These are phyloP conservation scores for Arthrobotrys sinensis DNA, from an alignment of 2,329 filamentous ascomycete species.

Conservation along the genomic window DNA sequence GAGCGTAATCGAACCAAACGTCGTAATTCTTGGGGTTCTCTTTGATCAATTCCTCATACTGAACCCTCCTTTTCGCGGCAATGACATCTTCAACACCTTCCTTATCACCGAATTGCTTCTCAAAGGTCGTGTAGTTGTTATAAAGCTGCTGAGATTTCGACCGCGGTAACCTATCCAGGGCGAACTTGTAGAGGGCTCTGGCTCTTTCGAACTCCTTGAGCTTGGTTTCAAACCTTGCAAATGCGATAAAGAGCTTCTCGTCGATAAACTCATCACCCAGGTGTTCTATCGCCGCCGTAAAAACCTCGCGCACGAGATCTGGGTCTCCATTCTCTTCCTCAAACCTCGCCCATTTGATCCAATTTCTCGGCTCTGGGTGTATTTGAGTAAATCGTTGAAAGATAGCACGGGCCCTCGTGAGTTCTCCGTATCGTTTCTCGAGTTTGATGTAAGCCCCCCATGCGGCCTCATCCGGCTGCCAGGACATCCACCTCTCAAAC, in stretches of 20 bases:
- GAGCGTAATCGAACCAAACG: constrained; percentile 94
- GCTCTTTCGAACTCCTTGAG: constrained; percentile 95
- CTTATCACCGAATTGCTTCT: constrained; percentile 95
- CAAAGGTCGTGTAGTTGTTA: constrained; percentile 95
- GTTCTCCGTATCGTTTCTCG: constrained; percentile 95
- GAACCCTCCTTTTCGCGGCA: constrained; percentile 89
- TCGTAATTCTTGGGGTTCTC: constrained; percentile 98
- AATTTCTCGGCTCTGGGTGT: constrained; percentile 94
- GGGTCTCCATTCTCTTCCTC: constrained; percentile 96
- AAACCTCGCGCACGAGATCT: constrained; percentile 92
- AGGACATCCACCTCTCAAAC: constrained; percentile 98
- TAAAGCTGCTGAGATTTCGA: constrained; percentile 88
- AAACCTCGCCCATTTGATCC: constrained; percentile 99
- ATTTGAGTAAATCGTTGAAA: constrained; percentile 92
- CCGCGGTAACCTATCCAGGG: constrained; percentile 88
- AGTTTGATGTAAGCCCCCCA: constrained; percentile 98
- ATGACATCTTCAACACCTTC: constrained; percentile 97
- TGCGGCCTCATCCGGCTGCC: constrained; percentile 95
- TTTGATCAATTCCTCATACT: constrained; percentile 94
- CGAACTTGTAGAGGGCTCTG: constrained; percentile 96
- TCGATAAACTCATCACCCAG: constrained; percentile 96
- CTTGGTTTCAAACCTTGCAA: constrained; percentile 94
- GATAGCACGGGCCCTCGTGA: constrained; percentile 88
- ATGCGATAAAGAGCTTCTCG: constrained; percentile 94
- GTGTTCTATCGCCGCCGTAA: constrained; percentile 87